These are phyloP conservation scores for Macrolepiota dolichaula DNA, from an alignment of 768 basidiomycete genomes.

Conservation along the genomic window DNA sequence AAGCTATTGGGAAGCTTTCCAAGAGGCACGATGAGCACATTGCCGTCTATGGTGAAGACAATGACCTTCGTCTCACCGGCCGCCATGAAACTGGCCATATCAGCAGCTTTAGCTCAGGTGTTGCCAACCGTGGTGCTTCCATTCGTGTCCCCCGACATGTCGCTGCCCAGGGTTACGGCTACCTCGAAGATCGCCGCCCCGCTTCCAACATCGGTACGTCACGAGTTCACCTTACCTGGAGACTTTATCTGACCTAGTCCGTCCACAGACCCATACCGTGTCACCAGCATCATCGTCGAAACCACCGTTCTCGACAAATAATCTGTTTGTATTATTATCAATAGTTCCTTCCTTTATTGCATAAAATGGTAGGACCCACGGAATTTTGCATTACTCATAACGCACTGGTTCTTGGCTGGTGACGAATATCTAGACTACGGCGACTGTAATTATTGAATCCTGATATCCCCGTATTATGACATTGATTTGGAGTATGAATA, in stretches of 20 bases:
- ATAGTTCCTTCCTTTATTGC: conserved; percentile 11
- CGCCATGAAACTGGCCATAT: conserved; percentile 98
- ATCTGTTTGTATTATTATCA: conserved; percentile 17
- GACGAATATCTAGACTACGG: conserved; percentile 8
- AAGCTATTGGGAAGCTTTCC: conserved; percentile 89
- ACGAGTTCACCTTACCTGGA: background rate
- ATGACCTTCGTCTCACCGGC: conserved; percentile 93
- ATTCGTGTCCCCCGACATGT: conserved; percentile 96
- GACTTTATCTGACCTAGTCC: conserved; percentile 7
- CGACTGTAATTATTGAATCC: conserved; percentile 6
- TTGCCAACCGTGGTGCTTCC: conserved; percentile 96
- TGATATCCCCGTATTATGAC: conserved; percentile 8
- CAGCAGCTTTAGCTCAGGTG: conserved; percentile 85
- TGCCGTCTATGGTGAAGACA: conserved; percentile 97
- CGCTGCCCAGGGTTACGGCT: conserved; percentile 88
- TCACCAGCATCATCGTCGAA: conserved; percentile 86
- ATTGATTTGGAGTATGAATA: conserved; percentile 7
- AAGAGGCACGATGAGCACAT: conserved; percentile 94
- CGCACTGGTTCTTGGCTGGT: background rate
- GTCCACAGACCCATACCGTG: conserved; percentile 84
- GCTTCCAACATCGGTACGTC: conserved; percentile 91
- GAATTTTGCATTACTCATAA: conserved; percentile 8
- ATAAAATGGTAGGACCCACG: conserved; percentile 6
- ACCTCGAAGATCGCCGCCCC: conserved; percentile 94
- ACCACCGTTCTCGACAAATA: conserved; percentile 75